Evolutionary conservation across 2,329 filamentous ascomycete genomes (phyloP).

Genomic region (Cladosporium sp.): DNA sequence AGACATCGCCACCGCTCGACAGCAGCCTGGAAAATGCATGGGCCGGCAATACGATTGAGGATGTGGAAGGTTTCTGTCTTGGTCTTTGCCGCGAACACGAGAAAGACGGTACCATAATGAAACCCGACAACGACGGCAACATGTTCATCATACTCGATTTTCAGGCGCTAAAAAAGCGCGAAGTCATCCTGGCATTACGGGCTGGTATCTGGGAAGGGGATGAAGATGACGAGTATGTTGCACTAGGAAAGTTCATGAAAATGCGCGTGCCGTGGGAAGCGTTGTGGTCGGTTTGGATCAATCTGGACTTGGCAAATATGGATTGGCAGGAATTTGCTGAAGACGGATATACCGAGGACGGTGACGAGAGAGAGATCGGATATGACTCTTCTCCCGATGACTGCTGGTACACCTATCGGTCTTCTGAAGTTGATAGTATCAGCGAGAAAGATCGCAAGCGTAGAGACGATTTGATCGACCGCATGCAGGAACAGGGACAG

Average conservation of each 20-base stretch:
- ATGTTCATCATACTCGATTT: background rate
- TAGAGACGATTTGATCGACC: no score
- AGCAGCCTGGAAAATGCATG: slow-evolving; percentile 14
- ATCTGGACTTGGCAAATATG: slow-evolving; percentile 9
- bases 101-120: no score
- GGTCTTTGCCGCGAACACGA: background rate
- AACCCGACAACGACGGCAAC: no score
- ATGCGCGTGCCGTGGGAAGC: slow-evolving; percentile 15
- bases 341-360: background rate
- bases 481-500: no score
- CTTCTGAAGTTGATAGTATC: no score
- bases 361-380: no score
- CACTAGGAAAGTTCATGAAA: slow-evolving; percentile 13
- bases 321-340: background rate
- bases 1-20: background rate
- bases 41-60: slow-evolving; percentile 13
- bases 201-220: slow-evolving; percentile 2
- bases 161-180: slow-evolving; percentile 1
- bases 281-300: slow-evolving; percentile 14
- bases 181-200: slow-evolving; percentile 10
- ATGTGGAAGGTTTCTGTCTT: slow-evolving; percentile 16
- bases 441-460: no score
- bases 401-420: no score
- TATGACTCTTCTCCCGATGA: no score
- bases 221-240: background rate